Base-by-base conservation (phyloP, 257 asterid species). In the Buddleja alternifolia region DNA sequence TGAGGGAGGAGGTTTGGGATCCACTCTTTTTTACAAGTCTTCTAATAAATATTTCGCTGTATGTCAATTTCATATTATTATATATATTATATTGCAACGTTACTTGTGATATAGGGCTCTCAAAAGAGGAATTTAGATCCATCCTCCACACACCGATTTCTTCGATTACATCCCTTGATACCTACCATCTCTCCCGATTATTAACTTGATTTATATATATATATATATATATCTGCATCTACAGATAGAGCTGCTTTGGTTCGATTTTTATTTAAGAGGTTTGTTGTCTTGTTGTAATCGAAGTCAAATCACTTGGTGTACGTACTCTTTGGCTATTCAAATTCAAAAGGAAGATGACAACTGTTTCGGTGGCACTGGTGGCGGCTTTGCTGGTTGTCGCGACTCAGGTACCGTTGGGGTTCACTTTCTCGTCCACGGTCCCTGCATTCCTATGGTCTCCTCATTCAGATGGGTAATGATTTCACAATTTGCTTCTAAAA, bases 381-480 rank as follows among this genome's bases (percentile, higher is more conserved):
- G 76, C 71, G 69, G 52, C 78, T 64, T 53, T 81, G 77, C 71
- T 86, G 32, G 73, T 82, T 44, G 46, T 84, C 60, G 60, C 77
- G 66, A 83, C 72, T 59, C 83, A 80, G 66, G 40, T 80, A 7
- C 72, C 81, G 2, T 50, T 71, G 39, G 81, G 75, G 10, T 34
- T 70, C 24, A 34, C 74, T 10, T 67, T 76, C 16, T 58, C 75
- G 54, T 71, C 77, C 59, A 70, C 80, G 23, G 82, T 66, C 34
- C 90, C 93, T 24, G 86, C 93, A 14, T 76, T 86, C 64, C 73
- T 86, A 20, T 86, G 93, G 93, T 84, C 93, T 68, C 68, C 88
- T 71, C 81, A 82, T 73, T 60, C 66, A 19, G 75, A 82, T 74
- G 85, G 88, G 93, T 86, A 86, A 65, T 69, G 32, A 10, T 66